Conservation (phyloP, 2,329 filamentous ascomycete species). For the Phaeosphaeriaceae sp. region DNA sequence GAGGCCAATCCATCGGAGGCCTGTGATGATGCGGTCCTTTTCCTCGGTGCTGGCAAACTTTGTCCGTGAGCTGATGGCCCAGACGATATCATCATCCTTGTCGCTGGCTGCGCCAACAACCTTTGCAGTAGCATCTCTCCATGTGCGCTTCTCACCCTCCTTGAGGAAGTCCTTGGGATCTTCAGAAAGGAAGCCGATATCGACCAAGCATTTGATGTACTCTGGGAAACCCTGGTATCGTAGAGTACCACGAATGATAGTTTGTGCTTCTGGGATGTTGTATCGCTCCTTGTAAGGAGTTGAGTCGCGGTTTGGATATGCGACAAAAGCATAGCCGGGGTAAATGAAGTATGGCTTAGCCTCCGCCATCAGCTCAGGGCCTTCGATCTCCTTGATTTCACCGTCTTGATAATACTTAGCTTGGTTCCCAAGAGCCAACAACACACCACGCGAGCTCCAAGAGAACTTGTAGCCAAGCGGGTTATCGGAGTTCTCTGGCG, state of each 20-base stretch:
- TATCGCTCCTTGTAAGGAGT: constrained; percentile 88
- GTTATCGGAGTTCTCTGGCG: constrained; percentile 78
- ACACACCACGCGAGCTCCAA: constrained; percentile 76
- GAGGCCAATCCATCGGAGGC: constrained; percentile 73
- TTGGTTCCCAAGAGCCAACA: constrained; percentile 85
- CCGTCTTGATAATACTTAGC: constrained; percentile 84
- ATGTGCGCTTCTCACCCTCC: constrained; percentile 65
- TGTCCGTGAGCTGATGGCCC: constrained; percentile 76
- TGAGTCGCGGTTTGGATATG: constrained; percentile 91
- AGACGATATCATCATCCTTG: constrained; percentile 71
- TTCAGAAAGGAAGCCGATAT: constrained; percentile 87
- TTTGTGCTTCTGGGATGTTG: constrained; percentile 88
- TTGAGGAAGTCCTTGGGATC: constrained; percentile 69
- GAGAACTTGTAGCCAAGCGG: constrained; percentile 94
- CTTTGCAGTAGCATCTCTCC: constrained; percentile 84
- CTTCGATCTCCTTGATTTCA: constrained; percentile 64
- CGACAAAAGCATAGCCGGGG: constrained; percentile 86
- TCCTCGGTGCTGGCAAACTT: constrained; percentile 72
- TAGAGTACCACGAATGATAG: constrained; percentile 82
- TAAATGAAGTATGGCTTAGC: constrained; percentile 93
- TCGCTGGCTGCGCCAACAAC: constrained; percentile 73
- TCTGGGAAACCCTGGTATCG: constrained; percentile 90
- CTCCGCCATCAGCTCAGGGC: constrained; percentile 77
- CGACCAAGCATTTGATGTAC: constrained; percentile 85
- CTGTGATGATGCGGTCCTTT: constrained; percentile 71